phyloP scores from a whole-genome alignment of 768 basidiomycete genomes.

The Gloeophyllum trabeum region DNA sequence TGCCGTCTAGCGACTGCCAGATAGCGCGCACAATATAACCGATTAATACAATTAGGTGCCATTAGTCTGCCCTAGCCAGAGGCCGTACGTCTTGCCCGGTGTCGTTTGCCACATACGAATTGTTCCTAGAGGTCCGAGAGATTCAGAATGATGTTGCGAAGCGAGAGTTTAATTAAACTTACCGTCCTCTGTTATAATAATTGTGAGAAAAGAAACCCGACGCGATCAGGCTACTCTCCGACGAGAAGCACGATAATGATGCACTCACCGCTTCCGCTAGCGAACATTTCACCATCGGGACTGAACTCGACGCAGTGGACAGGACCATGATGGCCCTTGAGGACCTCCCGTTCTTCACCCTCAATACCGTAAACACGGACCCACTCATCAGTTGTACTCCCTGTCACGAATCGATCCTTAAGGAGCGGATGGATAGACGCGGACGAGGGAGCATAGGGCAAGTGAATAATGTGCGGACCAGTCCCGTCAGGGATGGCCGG shows the following conservation, averaged over 20 bases:
- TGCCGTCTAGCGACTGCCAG: background rate
- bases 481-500: constrained; percentile 55
- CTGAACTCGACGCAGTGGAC: constrained; percentile 91
- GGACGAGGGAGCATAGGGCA: constrained; percentile 84
- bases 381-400: constrained; percentile 88
- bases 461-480: constrained; percentile 62
- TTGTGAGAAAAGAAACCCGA: too few species aligned
- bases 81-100: constrained; percentile 83
- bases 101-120: constrained; percentile 98
- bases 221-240: too few species aligned
- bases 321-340: constrained; percentile 96
- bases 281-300: constrained; percentile 96
- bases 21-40: background rate
- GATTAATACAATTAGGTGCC: constrained; percentile 21
- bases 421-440: constrained; percentile 88
- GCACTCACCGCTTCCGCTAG: constrained; percentile 85
- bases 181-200: constrained; percentile 57
- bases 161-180: constrained; percentile 13
- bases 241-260: too few species aligned
- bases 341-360: constrained; percentile 82
- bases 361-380: constrained; percentile 87
- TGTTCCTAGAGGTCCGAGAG: constrained; percentile 54
- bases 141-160: constrained; percentile 3
- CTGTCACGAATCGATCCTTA: constrained; percentile 88
- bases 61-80: constrained; percentile 66